phyloP scores from a whole-genome alignment of 768 basidiomycete genomes.

The Tylopilus subfusipes region DNA sequence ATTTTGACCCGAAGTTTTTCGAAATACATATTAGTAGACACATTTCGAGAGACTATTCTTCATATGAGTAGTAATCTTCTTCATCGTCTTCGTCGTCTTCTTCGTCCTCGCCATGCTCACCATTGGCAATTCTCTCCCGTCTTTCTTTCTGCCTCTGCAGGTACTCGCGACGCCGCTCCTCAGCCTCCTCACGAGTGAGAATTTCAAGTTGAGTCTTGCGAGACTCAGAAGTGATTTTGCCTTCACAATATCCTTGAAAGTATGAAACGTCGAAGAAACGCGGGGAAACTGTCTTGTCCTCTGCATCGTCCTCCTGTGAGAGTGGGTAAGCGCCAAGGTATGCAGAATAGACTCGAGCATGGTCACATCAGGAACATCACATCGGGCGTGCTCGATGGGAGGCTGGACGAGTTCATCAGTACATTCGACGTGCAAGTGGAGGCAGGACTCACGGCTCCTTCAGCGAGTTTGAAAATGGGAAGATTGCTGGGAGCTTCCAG shows the following conservation, averaged over 20 bases:
- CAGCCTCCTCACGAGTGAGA: conserved; percentile 19
- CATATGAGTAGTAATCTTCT: too few relatives aligned
- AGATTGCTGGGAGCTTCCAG: conserved; percentile 11
- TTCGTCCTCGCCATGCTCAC: conserved; percentile 8
- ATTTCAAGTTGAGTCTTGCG: conserved; percentile 23
- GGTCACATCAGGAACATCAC: not conserved
- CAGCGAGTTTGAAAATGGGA: conserved; percentile 20
- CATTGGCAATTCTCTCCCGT: conserved; percentile 6
- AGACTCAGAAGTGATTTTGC: conserved; percentile 20
- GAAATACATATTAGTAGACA: too few relatives aligned
- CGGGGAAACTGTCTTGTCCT: conserved; percentile 20
- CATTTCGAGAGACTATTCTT: too few relatives aligned
- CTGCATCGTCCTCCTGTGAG: conserved; percentile 21
- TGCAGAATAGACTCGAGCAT: not conserved
- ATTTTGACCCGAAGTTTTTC: too few relatives aligned
- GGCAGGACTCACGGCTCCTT: conserved; percentile 18
- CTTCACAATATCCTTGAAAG: conserved; percentile 25
- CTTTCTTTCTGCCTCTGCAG: conserved; percentile 6
- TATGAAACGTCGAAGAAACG: conserved; percentile 20
- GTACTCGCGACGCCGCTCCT: conserved; percentile 2
- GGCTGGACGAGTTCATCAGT: conserved; percentile 9
- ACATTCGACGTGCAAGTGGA: not conserved
- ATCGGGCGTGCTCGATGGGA: conserved; percentile 20
- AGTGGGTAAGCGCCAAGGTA: not conserved
- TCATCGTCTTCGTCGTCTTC: conserved; percentile 4